Evolutionary conservation across 2,329 filamentous ascomycete species (phyloP), one percentile per base, ranked within the genome.

Genomic region (Pestalotiopsis sp.): DNA sequence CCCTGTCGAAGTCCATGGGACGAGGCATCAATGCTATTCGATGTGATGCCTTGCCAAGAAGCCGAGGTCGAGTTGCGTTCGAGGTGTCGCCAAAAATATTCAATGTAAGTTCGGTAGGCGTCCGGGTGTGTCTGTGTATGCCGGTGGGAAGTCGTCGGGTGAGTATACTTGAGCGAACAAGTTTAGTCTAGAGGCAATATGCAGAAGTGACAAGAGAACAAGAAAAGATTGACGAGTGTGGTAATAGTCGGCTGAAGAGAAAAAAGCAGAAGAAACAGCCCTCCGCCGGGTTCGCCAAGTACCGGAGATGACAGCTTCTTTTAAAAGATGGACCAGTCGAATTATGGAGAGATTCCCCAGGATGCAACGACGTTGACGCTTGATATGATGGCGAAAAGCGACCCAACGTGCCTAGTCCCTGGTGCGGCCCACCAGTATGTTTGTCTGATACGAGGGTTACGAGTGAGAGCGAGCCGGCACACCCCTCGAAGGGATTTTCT

Each of bases 241-340:
- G 17, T 61, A 12, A 23, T n/a, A 64, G 61, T 45, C 57, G 63
- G 36, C 38, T 31, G 31, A 31, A 9, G 31, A 31, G 31, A 31
- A 31, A 31, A 31, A 31, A 9, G 31, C 31, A 31, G 31, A 45
- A 56, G n/a, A 14, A 41, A 14, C 61, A 17, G 31, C 49, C 61
- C 20, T 36, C 27, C n/a, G 12, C n/a, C 31, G 27, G 31, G 27
- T 12, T 11, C 25, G 27, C 31, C 27, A 36, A 61, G 59, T 61
- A 12, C 63, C 63, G 63, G 63, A 66, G 52, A 66, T 66, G 49
- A 66, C 49, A 23, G 14, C 31, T 66, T 66, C 63, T 57, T 57
- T 66, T 56, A 38, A 38, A 62, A 23, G 17, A 56, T 40, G 52
- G 63, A 13, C 45, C 14, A 45, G 49, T 36, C n/a, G 49, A 38